phyloP scores from a whole-genome alignment of 257 asterid genomes.

The Paraleonurus japonicus region DNA sequence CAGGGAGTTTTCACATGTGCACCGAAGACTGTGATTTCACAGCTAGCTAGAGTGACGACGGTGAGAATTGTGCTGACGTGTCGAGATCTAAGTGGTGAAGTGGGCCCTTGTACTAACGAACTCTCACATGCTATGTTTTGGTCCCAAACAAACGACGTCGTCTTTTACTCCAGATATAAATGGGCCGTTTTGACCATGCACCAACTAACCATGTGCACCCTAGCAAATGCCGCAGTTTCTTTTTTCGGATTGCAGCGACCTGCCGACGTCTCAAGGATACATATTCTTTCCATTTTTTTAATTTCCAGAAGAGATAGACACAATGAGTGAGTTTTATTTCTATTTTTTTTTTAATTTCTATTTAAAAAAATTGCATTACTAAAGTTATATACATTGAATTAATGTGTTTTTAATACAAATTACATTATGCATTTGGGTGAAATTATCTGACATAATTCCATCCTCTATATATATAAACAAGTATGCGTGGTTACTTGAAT shows the following conservation, averaged over 20 bases:
- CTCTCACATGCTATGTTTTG: constrained; percentile 36
- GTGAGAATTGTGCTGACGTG: constrained; percentile 14
- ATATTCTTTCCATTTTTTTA: neutral
- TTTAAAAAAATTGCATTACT: too few relatives aligned
- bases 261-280: neutral
- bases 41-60: constrained; percentile 24
- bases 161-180: neutral
- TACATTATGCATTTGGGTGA: too few relatives aligned
- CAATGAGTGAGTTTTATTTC: too few relatives aligned
- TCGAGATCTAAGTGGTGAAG: constrained; percentile 14
- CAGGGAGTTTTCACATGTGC: neutral
- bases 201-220: constrained; percentile 29
- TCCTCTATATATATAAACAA: too few relatives aligned
- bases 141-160: constrained; percentile 21
- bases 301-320: too few relatives aligned
- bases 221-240: constrained; percentile 6
- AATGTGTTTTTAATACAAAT: too few relatives aligned
- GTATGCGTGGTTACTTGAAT: too few relatives aligned
- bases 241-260: neutral
- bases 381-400: too few relatives aligned
- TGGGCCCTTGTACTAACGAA: constrained; percentile 32
- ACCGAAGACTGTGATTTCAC: neutral
- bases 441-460: too few relatives aligned
- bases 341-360: too few relatives aligned
- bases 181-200: constrained; percentile 23